A percentile compares a stretch with the other conserved stretches of the same genome.
These are phyloP conservation scores for Poa pratensis DNA, from an alignment of 176 grass and related monocot genomes.

Conservation along the genomic window DNA sequence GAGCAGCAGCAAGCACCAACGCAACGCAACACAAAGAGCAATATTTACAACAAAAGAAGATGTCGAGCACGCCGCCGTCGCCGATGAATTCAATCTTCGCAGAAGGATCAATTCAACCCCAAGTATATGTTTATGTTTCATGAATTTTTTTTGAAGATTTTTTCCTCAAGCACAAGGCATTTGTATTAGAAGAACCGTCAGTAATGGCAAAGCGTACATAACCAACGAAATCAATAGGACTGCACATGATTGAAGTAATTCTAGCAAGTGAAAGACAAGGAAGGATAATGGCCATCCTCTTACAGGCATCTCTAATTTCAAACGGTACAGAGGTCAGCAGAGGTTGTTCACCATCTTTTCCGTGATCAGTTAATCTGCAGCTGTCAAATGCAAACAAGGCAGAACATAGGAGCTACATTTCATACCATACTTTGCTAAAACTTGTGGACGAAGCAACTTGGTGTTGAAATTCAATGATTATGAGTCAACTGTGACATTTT, in stretches of 20 bases:
- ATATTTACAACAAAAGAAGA: no score
- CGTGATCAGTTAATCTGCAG: slow-evolving; percentile 42
- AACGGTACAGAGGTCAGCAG: not conserved
- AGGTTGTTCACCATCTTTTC: slow-evolving; percentile 40
- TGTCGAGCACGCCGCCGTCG: no score
- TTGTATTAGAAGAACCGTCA: not conserved
- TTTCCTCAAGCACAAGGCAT: not conserved
- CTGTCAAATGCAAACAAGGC: slow-evolving; percentile 7
- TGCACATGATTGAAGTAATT: not conserved
- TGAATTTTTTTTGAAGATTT: not conserved
- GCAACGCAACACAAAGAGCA: no score
- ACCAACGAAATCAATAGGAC: not conserved
- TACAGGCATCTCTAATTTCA: slow-evolving; percentile 3
- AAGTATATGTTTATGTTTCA: no score
- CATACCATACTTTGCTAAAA: slow-evolving; percentile 25
- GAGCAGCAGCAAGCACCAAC: no score
- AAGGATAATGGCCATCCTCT: not conserved
- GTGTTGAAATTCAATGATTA: slow-evolving; percentile 38
- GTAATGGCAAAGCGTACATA: not conserved
- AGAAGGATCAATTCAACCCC: no score
- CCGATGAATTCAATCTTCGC: no score
- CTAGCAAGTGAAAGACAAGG: not conserved
- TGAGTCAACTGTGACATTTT: slow-evolving; percentile 42
- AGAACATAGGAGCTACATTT: not conserved
- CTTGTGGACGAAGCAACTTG: slow-evolving; percentile 43